Base-by-base conservation (phyloP, 2,329 filamentous ascomycete species). In the Aspergillus pseudoviridinutans region DNA sequence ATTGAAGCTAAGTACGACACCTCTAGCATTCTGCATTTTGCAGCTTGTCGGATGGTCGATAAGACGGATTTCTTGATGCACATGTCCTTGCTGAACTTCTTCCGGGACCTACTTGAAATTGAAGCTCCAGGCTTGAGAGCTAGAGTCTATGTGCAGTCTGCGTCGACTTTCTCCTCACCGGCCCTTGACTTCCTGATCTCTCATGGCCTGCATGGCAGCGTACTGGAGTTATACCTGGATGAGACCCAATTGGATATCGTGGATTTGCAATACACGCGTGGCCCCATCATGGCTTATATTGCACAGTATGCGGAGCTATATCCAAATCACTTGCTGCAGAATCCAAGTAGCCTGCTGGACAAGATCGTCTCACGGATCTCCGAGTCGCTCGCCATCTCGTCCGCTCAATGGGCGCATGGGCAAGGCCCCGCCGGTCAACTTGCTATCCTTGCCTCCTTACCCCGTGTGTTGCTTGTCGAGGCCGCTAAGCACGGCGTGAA, bases 41-140 rank as follows among this genome's bases (percentile, higher is more conserved):
- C 80, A 5, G 73, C 80, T 3, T 69, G 76, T 51, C 74, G 78
- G 46, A 86, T 86, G 82, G 79, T 86, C 2, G 80, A 87, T 59
- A 76, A 72, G 49, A 78, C 79, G 32, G 84, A 87, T 65, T 77
- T 86, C 3, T 71, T 87, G 50, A 83, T 86, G 81, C 80, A 85
- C 61, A 80, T 84, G 72, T 83, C 80, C 4, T 71, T 85, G 46
- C 74, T 87, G 58, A 79, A 83, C 60, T 86, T 86, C 68, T 84
- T 79, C 65, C 76, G 78, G 22, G 78, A 81, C n/a, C 69, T 86
- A 2, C 73, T 87, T 29, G 73, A 74, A 32, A 76, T 78, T 2
- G 72, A 71, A 53, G 69, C 71, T 8, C 74, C 74, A 1, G 70
- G 74, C 53, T 64, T 76, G 38, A 63, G 61, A 27, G 66, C 68